Evolutionary conservation across 192 early-diverging fungal species (phyloP), one percentile per base, ranked within the genome.

Genomic region (Backusella tuberculispora): DNA sequence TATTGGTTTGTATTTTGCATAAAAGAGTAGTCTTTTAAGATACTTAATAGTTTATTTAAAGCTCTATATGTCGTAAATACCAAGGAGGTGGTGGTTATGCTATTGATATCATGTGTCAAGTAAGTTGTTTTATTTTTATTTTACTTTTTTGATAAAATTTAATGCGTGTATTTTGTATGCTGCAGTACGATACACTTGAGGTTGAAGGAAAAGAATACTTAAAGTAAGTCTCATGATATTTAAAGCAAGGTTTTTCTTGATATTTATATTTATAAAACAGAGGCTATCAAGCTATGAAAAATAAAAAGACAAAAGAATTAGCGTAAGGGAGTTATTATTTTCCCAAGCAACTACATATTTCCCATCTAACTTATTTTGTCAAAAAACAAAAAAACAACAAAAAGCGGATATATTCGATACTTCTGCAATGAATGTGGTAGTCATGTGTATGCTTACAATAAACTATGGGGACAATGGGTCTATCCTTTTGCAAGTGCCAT

Each of bases 21-120:
- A 17, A 14, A 74, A 66, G 56, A 3, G 7, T 15, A 42, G 3
- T 38, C 10, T 34, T n/a, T 29, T 60, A n/a, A 65, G 47, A 65
- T 2, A 4, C 9, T 12, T 9, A n/a, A n/a, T n/a, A n/a, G n/a
- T 26, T 45, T 1, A 34, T 15, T 19, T 41, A 50, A 69, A 84
- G 83, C 77, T 85, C 86, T 17, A 91, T 91, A 66, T 91, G 90
- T 73, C 88, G 90, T 75, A 89, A 89, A 76, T 83, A 83, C 26
- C 76, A 87, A 38, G 88, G 90, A 50, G 88, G 88, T 44, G 85
- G 87, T 65, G 90, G 88, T 29, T 86, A 82, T 77, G 56, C 72
- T 8, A 80, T 87, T 29, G 88, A 89, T 73, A 87, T 91, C 40
- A 81, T 86, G 83, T 88, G 87, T 10, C 63, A 78, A 41, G 83